Evolutionary conservation across 768 basidiomycete genomes (phyloP).

Genomic region (Suillus subalutaceus): DNA sequence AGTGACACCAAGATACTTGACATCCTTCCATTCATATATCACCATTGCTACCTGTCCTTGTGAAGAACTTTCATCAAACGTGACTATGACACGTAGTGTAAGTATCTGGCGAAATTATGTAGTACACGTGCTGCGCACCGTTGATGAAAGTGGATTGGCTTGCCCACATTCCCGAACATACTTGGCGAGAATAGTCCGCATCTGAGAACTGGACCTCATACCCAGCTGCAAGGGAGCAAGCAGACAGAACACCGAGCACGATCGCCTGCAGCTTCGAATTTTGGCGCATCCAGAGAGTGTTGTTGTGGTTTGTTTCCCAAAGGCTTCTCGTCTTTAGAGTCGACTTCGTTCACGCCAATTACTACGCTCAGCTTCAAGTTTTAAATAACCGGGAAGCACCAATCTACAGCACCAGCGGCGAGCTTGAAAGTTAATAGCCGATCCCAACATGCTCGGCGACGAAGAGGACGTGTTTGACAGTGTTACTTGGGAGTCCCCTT

Average conservation of each 20-base stretch:
- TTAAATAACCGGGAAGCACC: neutral
- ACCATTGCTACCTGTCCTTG: constrained; percentile 92
- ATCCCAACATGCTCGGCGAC: constrained; percentile 70
- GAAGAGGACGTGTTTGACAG: constrained; percentile 92
- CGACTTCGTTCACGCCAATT: constrained; percentile 7
- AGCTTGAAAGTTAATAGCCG: neutral
- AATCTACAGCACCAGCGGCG: neutral
- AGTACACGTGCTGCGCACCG: constrained; percentile 46
- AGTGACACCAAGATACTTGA: constrained; percentile 76
- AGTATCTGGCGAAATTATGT: constrained; percentile 6
- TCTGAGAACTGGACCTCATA: constrained; percentile 71
- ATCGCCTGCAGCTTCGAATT: constrained; percentile 19
- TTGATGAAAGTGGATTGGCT: constrained; percentile 79
- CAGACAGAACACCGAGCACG: constrained; percentile 30
- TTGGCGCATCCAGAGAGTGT: constrained; percentile 30
- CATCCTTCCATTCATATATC: constrained; percentile 95
- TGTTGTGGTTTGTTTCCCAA: constrained; percentile 31
- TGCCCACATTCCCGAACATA: constrained; percentile 96
- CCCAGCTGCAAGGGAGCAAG: constrained; percentile 42
- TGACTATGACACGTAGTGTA: constrained; percentile 48
- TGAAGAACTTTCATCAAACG: constrained; percentile 69
- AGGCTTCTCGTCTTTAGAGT: constrained; percentile 13
- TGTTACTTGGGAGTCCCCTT: constrained; percentile 86
- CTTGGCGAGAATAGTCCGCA: constrained; percentile 84
- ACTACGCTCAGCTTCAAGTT: neutral